A percentile compares a stretch with the other conserved stretches of the same genome.
phyloP scores from a whole-genome alignment of 441 rosid genomes.

The Corymbia citriodora region DNA sequence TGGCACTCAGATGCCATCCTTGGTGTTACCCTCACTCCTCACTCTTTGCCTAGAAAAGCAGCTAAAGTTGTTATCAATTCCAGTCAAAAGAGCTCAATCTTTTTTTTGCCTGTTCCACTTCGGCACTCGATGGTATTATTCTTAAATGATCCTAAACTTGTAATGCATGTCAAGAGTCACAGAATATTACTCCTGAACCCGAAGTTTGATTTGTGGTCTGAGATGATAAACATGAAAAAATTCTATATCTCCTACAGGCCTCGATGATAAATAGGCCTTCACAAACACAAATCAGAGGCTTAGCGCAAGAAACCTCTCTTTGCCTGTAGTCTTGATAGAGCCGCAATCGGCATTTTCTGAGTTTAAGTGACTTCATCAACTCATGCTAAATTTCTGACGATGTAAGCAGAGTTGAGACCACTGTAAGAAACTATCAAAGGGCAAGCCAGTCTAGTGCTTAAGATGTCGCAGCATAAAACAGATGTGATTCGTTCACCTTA shows the following conservation, averaged over 20 bases:
- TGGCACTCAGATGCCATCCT: background rate
- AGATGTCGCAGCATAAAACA: background rate
- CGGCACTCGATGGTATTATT: background rate
- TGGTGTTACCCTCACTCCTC: background rate
- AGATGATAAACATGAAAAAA: background rate
- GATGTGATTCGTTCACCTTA: background rate
- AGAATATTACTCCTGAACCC: background rate
- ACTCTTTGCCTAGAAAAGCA: background rate
- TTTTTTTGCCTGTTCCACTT: background rate
- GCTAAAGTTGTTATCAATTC: background rate
- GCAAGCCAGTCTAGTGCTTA: background rate
- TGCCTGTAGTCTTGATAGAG: background rate
- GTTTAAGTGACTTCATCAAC: background rate
- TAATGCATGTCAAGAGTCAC: background rate
- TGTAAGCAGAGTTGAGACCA: background rate
- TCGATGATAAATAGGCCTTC: background rate
- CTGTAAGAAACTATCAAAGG: background rate
- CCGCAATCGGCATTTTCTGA: background rate
- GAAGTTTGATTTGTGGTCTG: background rate
- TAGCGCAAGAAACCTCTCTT: background rate
- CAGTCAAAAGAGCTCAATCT: too few species aligned
- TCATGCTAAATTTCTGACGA: background rate
- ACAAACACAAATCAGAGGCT: too few species aligned
- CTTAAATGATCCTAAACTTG: background rate
- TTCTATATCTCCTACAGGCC: background rate